Percentiles rank a stretch among this genome's conserved stretches.
Conservation (phyloP, 257 asterid genomes). For the Scutellaria barbata region DNA sequence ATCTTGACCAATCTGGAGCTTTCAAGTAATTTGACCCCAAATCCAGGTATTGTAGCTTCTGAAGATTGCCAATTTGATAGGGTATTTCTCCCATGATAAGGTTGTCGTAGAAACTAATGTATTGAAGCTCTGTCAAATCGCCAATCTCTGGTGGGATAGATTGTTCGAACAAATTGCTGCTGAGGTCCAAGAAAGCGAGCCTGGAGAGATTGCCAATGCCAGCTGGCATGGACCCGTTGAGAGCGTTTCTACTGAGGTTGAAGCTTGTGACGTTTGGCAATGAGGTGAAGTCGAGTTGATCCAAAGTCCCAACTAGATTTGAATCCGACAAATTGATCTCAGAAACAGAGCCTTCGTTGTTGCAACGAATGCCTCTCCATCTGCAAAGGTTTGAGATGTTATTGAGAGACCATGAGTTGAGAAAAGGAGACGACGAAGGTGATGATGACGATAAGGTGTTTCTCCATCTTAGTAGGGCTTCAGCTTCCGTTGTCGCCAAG, state of each 20-base stretch:
- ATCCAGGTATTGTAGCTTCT: constrained; percentile 57
- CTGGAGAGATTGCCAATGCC: constrained; percentile 54
- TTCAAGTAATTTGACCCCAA: constrained; percentile 64
- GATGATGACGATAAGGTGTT: constrained; percentile 41
- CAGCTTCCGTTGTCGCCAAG: constrained; percentile 63
- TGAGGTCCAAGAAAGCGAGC: constrained; percentile 67
- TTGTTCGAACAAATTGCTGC: constrained; percentile 52
- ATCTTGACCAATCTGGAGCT: constrained; percentile 66
- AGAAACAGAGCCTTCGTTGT: constrained; percentile 45
- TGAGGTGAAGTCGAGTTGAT: constrained; percentile 49
- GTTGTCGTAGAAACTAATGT: constrained; percentile 64
- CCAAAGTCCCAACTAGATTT: constrained; percentile 50
- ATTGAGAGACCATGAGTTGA: constrained; percentile 62
- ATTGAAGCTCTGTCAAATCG: constrained; percentile 48
- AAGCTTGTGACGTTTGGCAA: constrained; percentile 49
- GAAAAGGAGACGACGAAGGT: constrained; percentile 38
- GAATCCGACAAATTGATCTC: constrained; percentile 48
- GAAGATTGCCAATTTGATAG: constrained; percentile 64
- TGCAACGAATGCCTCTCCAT: constrained; percentile 71
- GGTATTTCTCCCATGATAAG: constrained; percentile 59
- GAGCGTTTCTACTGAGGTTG: constrained; percentile 49
- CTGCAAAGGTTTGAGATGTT: constrained; percentile 57
- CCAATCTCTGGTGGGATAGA: constrained; percentile 70
- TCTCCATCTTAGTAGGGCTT: constrained; percentile 68
- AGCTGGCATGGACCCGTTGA: constrained; percentile 70